Conservation (phyloP, 73 alveolate genomes). For the Paramecium bursaria region DNA sequence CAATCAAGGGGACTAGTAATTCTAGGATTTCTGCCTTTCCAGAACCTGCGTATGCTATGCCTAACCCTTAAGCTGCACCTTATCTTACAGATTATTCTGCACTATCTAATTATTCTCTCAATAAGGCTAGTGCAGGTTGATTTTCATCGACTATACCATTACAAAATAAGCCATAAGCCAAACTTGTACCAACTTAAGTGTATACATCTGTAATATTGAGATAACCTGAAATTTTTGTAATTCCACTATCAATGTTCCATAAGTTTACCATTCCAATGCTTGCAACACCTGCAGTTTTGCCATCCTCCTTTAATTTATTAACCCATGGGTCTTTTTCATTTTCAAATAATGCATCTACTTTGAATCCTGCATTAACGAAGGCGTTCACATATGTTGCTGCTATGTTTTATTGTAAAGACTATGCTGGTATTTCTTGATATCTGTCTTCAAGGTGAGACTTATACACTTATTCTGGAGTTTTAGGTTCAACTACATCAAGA, state of each 20-base stretch:
- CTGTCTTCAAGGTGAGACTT: constrained; percentile 98
- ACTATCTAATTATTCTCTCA: constrained; percentile 80
- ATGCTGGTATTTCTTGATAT: constrained; percentile 73
- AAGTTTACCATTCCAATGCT: constrained; percentile 59
- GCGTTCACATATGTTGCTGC: constrained; percentile 97
- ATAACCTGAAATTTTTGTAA: constrained; percentile 89
- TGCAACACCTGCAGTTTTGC: constrained; percentile 89
- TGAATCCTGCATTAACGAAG: constrained; percentile 98
- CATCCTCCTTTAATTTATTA: constrained; percentile 88
- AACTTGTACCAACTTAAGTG: constrained; percentile 88
- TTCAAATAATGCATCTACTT: constrained; percentile 92
- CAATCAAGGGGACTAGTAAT: constrained; percentile 76
- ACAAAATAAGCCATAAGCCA: constrained; percentile 91
- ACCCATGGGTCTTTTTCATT: constrained; percentile 88
- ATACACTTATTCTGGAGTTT: constrained; percentile 98
- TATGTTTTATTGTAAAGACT: constrained; percentile 87
- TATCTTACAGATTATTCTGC: constrained; percentile 72
- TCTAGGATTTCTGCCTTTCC: constrained; percentile 86
- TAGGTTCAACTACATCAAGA: constrained; percentile 98
- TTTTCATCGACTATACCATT: constrained; percentile 91
- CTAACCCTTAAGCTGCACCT: constrained; percentile 85
- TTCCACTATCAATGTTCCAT: constrained; percentile 98
- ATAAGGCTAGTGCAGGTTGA: constrained; percentile 90
- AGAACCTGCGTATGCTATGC: constrained; percentile 93
- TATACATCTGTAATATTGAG: constrained; percentile 78